Base-by-base conservation (phyloP, 306 rosid genomes). In the Trifolium pratense region DNA sequence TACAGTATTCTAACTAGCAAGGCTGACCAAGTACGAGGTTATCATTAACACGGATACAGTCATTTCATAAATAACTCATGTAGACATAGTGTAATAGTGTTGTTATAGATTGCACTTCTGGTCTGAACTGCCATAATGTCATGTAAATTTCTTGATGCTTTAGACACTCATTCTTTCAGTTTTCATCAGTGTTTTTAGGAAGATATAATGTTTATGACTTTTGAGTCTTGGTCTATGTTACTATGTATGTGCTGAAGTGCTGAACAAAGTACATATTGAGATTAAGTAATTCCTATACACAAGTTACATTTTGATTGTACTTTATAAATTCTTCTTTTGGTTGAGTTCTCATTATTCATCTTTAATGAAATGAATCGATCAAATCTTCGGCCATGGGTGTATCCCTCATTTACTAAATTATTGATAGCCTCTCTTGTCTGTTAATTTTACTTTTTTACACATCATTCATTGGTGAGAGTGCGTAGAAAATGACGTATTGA, bases 341-440 rank as follows among this genome's bases (percentile, higher is more conserved):
- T 40, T 10, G 45, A 40, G 45, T 40, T 40, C 45, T 40, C 45
- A 40, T 40, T 10, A 40, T 40, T 3, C 45, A 40, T 40, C 4
- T 40, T 2, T 40, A 9, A 40, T 10, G 14, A 40, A 39, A 39
- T 1, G 2, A 39, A 39, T 9, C 1, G 43, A 39, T 39, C 32
- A 48, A 56, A 49, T 77, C 70, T 23, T 51, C 55, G 26, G 37
- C 26, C 60, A 26, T 60, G 5, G 65, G 70, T 10, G 56, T 39
- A 39, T 39, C 12, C 43, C 13, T 39, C 12, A 3, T 58, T 48
- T 69, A 26, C 77, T 52, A 37, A 31, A 58, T 26, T 58, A 62
- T 62, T 62, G 43, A 55, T 52, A 43, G 56, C 9, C 25, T 21
- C 23, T 7, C 34, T 31, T 67, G 67, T 57, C 10, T 66, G 71